Evolutionary conservation across 306 rosid genomes (phyloP).

Genomic region (Glycine latifolia): DNA sequence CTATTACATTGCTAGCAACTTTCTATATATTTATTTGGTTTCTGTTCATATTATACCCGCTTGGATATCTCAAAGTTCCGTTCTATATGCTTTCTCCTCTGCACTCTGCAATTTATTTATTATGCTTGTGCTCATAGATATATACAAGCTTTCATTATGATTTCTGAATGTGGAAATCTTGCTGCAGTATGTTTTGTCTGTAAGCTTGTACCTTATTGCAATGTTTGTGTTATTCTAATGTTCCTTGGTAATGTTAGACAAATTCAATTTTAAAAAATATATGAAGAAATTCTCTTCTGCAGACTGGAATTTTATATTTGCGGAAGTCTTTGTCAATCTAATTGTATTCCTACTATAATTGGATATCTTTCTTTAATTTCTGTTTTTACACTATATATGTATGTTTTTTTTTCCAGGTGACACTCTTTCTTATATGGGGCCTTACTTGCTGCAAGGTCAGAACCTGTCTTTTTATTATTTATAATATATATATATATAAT

Average conservation of each 20-base stretch:
- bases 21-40: conserved; percentile 5
- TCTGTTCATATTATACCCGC: conserved; percentile 19
- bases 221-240: conserved; percentile 4
- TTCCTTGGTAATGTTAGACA: conserved; percentile 24
- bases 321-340: conserved; percentile 26
- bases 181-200: conserved; percentile 34
- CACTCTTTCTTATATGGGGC: conserved; percentile 82
- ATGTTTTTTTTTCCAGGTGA: conserved; percentile 62
- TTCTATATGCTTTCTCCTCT: not conserved
- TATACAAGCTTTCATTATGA: not conserved
- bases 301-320: conserved; percentile 26
- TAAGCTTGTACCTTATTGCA: conserved; percentile 35
- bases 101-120: not conserved
- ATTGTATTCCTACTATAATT: conserved; percentile 23
- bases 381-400: conserved; percentile 15
- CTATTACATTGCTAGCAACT: conserved; percentile 18
- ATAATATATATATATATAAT: not conserved
- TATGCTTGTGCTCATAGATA: not conserved
- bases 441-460: conserved; percentile 94
- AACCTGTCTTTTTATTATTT: conserved; percentile 37
- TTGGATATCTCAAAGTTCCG: conserved; percentile 20
- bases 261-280: conserved; percentile 17
- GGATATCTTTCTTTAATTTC: conserved; percentile 14
- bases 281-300: conserved; percentile 14
- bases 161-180: conserved; percentile 12